A percentile compares a stretch with the other conserved stretches of the same genome.
Conservation (phyloP, 192 early-diverging fungal species). For the Entrophospora sp. region DNA sequence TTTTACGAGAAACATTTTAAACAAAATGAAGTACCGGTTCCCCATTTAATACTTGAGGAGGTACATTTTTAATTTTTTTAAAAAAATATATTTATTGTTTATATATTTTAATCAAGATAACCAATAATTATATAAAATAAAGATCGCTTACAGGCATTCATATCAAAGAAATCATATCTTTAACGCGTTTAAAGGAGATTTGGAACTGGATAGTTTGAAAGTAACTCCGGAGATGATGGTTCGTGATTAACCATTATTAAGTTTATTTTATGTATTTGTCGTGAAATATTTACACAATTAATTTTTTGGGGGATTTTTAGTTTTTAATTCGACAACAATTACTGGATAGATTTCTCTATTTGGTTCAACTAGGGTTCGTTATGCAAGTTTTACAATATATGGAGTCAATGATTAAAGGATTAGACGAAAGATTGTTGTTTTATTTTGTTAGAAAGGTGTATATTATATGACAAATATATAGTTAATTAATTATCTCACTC, state of each 20-base stretch:
- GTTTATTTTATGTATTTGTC: not conserved
- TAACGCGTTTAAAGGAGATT: constrained; percentile 45
- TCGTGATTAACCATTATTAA: constrained; percentile 1
- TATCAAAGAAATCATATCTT: constrained; percentile 58
- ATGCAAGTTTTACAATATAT: constrained; percentile 59
- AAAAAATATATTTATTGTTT: not conserved
- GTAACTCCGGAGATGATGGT: constrained; percentile 56
- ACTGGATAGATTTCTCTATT: constrained; percentile 57
- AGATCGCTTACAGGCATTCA: constrained; percentile 64
- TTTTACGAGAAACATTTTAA: constrained; percentile 68
- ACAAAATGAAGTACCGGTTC: constrained; percentile 46
- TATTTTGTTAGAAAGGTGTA: constrained; percentile 54
- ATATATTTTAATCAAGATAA: not conserved
- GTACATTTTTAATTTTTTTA: constrained; percentile 13
- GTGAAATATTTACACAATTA: not conserved
- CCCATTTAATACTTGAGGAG: constrained; percentile 65
- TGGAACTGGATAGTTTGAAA: constrained; percentile 43
- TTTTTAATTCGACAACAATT: constrained; percentile 56
- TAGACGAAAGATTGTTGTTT: constrained; percentile 60
- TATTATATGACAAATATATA: not conserved
- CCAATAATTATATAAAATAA: not conserved
- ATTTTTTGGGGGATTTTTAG: constrained; percentile 32
- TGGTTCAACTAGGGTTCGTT: constrained; percentile 55
- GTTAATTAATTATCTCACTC: not conserved
- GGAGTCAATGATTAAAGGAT: constrained; percentile 30